A percentile compares a stretch with the other conserved stretches of the same genome.
These are phyloP conservation scores for Aureobasidium sp. DNA, from an alignment of 2,329 filamentous ascomycete species.

Conservation along the genomic window DNA sequence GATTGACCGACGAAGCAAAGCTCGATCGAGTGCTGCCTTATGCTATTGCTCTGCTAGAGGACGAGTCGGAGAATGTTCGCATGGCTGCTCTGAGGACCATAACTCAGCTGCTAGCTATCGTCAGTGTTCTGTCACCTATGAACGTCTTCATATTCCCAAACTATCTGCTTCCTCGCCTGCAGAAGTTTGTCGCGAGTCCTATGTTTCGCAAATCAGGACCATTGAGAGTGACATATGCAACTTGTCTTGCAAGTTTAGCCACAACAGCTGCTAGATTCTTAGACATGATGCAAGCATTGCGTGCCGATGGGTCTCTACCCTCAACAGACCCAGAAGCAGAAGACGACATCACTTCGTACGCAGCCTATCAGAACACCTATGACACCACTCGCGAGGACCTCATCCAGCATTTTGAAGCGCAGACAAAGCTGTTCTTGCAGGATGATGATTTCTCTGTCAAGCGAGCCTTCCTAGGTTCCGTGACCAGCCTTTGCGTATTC, in stretches of 20 bases:
- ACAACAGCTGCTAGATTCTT: conserved; percentile 77
- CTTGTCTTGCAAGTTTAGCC: conserved; percentile 81
- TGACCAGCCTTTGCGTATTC: conserved; percentile 87
- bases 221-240: conserved; percentile 84
- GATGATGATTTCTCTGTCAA: conserved; percentile 80
- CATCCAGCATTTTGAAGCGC: conserved; percentile 72
- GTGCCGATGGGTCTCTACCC: conserved; percentile 73
- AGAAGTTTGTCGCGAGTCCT: conserved; percentile 46
- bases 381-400: conserved; percentile 80
- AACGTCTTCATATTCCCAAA: conserved; percentile 61
- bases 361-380: conserved; percentile 71
- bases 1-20: conserved; percentile 90
- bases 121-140: conserved; percentile 73
- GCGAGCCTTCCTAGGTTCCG: conserved; percentile 82
- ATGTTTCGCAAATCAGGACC: conserved; percentile 46
- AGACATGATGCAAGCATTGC: conserved; percentile 81
- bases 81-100: conserved; percentile 78
- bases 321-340: conserved; percentile 73
- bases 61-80: conserved; percentile 75
- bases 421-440: conserved; percentile 83
- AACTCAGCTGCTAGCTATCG: conserved; percentile 79
- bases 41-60: conserved; percentile 71
- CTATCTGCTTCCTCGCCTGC: conserved; percentile 53
- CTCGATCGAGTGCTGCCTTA: conserved; percentile 89
- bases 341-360: conserved; percentile 58